Conservation (phyloP, 805 yeast genomes). For the Starmerella floricola region DNA sequence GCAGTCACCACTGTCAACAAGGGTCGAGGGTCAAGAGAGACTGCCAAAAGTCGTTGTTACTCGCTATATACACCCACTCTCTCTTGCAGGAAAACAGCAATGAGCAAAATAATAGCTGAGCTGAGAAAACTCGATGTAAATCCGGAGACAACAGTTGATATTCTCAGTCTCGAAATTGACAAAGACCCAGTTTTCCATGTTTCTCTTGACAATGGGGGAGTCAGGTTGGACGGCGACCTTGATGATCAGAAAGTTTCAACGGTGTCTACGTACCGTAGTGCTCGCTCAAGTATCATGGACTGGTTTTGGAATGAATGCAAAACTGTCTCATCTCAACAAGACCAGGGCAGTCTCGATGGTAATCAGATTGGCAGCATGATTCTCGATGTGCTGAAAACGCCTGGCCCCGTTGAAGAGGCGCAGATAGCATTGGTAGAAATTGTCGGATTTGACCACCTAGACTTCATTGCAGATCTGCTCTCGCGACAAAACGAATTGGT, state of each 20-base stretch:
- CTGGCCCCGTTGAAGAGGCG: slow-evolving; percentile 38
- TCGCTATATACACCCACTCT: too few relatives aligned
- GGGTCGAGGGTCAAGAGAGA: not conserved
- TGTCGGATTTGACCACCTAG: slow-evolving; percentile 77
- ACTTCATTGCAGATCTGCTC: slow-evolving; percentile 54
- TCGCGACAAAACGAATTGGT: slow-evolving; percentile 27
- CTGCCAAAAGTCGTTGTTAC: too few relatives aligned
- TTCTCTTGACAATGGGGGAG: not conserved
- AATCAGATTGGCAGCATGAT: slow-evolving; percentile 9
- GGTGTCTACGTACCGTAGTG: too few relatives aligned
- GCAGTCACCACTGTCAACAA: not conserved
- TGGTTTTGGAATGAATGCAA: slow-evolving; percentile 13
- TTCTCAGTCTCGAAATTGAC: slow-evolving; percentile 15
- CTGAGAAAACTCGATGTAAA: slow-evolving; percentile 4
- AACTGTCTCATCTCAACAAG: slow-evolving; percentile 6
- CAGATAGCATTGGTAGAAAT: slow-evolving; percentile 68
- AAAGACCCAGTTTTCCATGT: slow-evolving; percentile 13
- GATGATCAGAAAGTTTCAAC: too few relatives aligned
- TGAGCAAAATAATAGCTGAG: slow-evolving; percentile 13
- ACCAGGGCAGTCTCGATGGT: slow-evolving; percentile 7
- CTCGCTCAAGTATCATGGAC: too few relatives aligned
- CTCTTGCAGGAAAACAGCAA: not conserved
- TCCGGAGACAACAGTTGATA: not conserved
- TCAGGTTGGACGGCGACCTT: not conserved
- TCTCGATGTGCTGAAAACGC: slow-evolving; percentile 20